Percentiles rank a stretch among this genome's conserved stretches.
phyloP scores from a whole-genome alignment of 1,284 basidiomycete species.

The Ganoderma resinaceum region DNA sequence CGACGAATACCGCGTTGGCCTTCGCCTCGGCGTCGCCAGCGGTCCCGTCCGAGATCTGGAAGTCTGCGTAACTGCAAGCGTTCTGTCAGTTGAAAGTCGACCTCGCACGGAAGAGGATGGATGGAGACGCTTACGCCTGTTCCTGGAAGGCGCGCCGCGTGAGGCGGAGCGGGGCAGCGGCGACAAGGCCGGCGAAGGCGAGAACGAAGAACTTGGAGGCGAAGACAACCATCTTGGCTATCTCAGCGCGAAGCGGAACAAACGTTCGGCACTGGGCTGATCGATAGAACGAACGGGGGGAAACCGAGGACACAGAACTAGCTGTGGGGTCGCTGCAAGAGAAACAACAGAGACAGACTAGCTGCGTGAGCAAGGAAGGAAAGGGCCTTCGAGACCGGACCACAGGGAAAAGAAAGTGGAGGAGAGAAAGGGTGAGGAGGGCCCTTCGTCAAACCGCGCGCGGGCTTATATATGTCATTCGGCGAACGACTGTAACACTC shows the following conservation, averaged over 20 bases:
- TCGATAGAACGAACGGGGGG: not conserved
- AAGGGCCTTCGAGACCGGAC: constrained; percentile 35
- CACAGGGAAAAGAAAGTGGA: constrained; percentile 31
- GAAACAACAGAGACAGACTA: constrained; percentile 34
- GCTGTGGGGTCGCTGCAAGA: constrained; percentile 32
- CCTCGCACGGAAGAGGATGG: not conserved
- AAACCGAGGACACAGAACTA: constrained; percentile 30
- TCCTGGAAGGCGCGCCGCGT: constrained; percentile 24
- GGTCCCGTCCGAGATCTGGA: constrained; percentile 56
- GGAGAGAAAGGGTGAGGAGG: constrained; percentile 29
- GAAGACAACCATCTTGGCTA: constrained; percentile 25
- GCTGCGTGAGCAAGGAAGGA: constrained; percentile 28
- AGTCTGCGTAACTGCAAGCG: constrained; percentile 44
- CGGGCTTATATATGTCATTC: not conserved
- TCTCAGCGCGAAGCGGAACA: not conserved
- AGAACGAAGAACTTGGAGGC: constrained; percentile 20
- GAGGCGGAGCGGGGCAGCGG: constrained; percentile 24
- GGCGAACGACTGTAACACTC: not conserved
- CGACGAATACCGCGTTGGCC: constrained; percentile 52
- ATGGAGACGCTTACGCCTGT: constrained; percentile 20
- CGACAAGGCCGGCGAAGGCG: constrained; percentile 21
- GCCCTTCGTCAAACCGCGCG: too few species aligned
- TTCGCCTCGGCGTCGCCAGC: constrained; percentile 49
- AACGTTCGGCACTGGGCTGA: constrained; percentile 3
- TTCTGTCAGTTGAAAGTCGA: not conserved